Evolutionary conservation across 768 basidiomycete genomes (phyloP).

Genomic region (Cubamyces sp.): DNA sequence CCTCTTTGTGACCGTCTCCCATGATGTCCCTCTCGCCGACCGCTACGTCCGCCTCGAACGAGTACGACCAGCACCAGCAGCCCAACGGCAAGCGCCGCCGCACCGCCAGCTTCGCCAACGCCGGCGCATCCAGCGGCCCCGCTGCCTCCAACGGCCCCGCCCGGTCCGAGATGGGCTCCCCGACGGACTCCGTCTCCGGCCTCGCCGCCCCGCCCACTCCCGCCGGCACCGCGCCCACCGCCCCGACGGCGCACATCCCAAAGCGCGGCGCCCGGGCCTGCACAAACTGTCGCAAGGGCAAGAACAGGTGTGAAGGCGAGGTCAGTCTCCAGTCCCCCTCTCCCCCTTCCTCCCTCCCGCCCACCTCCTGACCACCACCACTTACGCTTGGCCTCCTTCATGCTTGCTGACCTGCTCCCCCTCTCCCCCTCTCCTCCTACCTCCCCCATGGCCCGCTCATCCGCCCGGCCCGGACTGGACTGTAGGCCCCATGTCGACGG

Average conservation of each 20-base stretch:
- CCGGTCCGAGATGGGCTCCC: constrained; percentile 27
- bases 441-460: constrained; percentile 67
- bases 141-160: constrained; percentile 19
- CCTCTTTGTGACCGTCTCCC: constrained; percentile 15
- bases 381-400: background rate
- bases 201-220: constrained; percentile 23
- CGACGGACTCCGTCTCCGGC: constrained; percentile 22
- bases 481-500: constrained; percentile 84
- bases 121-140: constrained; percentile 18
- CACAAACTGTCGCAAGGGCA: constrained; percentile 87
- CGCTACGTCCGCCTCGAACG: constrained; percentile 27
- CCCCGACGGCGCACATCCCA: constrained; percentile 73
- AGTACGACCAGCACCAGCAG: constrained; percentile 33
- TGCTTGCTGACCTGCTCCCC: constrained; percentile 34
- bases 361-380: background rate
- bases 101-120: constrained; percentile 22
- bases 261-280: constrained; percentile 91
- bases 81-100: constrained; percentile 32
- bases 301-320: constrained; percentile 94
- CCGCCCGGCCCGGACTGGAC: constrained; percentile 71
- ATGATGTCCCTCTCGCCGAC: constrained; percentile 36
- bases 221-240: constrained; percentile 59
- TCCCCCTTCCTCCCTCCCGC: background rate
- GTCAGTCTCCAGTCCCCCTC: constrained; percentile 45
- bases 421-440: constrained; percentile 46